Conservation (phyloP, 352 stramenopile species). For the Phytophthora uliginosa region DNA sequence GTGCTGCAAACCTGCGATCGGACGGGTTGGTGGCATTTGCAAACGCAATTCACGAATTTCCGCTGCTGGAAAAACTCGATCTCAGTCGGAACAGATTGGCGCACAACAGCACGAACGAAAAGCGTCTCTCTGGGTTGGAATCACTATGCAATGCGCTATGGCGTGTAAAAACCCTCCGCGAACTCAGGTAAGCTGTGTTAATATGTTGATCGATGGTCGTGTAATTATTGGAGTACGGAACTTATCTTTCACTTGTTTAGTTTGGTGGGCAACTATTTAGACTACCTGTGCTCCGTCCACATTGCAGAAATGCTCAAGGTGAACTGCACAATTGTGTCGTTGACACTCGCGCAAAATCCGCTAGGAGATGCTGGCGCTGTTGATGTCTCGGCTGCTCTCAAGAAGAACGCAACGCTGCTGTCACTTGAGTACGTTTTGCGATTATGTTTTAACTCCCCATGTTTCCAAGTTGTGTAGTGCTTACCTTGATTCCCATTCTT, state of each 20-base stretch:
- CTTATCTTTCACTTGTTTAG: slow-evolving; percentile 24
- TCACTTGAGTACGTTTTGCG: slow-evolving; percentile 49
- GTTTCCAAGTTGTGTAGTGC: not conserved
- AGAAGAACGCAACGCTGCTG: slow-evolving; percentile 63
- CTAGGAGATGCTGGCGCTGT: slow-evolving; percentile 57
- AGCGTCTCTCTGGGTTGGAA: slow-evolving; percentile 59
- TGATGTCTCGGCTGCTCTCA: slow-evolving; percentile 51
- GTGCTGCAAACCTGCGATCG: slow-evolving; percentile 46
- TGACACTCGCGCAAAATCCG: slow-evolving; percentile 63
- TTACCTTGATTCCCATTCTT: not conserved
- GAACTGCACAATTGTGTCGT: slow-evolving; percentile 48
- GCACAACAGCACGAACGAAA: slow-evolving; percentile 69
- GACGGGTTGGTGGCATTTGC: slow-evolving; percentile 66
- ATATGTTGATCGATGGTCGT: not conserved
- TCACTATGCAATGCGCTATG: slow-evolving; percentile 68
- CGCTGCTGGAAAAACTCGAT: slow-evolving; percentile 54
- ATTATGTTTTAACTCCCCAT: not conserved
- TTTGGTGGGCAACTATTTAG: slow-evolving; percentile 61
- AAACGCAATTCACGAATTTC: slow-evolving; percentile 49
- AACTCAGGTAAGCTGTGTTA: slow-evolving; percentile 38
- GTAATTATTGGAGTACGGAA: not conserved
- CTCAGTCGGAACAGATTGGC: slow-evolving; percentile 59
- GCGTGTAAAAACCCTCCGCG: slow-evolving; percentile 46
- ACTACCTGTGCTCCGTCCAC: slow-evolving; percentile 55
- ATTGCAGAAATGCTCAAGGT: slow-evolving; percentile 67